Conservation (phyloP, 2,329 filamentous ascomycete genomes). For the Macroventuria anomochaeta region DNA sequence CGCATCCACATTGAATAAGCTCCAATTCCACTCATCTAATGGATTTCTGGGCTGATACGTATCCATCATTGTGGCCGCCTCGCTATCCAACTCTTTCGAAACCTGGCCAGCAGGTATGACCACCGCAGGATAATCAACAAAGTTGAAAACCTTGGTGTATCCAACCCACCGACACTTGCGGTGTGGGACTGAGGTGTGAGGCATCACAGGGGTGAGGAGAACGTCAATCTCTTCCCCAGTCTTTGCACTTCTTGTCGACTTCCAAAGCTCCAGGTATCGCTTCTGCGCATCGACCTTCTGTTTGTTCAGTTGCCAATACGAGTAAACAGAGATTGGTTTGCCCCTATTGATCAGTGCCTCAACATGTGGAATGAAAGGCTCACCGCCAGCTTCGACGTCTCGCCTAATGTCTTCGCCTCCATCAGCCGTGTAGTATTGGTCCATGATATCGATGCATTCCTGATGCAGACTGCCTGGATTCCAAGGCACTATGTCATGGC, state of each 20-base stretch:
- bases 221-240: slow-evolving; percentile 61
- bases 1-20: slow-evolving; percentile 42
- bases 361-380: slow-evolving; percentile 59
- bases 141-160: slow-evolving; percentile 68
- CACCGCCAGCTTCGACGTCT: slow-evolving; percentile 62
- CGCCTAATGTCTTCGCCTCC: slow-evolving; percentile 68
- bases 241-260: slow-evolving; percentile 49
- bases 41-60: slow-evolving; percentile 57
- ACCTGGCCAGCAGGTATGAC: slow-evolving; percentile 62
- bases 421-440: slow-evolving; percentile 67
- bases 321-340: slow-evolving; percentile 61
- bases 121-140: slow-evolving; percentile 67
- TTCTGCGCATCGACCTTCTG: slow-evolving; percentile 62
- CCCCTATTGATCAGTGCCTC: slow-evolving; percentile 60
- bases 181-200: slow-evolving; percentile 64
- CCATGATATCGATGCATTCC: slow-evolving; percentile 65
- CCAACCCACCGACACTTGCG: slow-evolving; percentile 57
- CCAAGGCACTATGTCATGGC: slow-evolving; percentile 64
- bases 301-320: slow-evolving; percentile 72
- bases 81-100: slow-evolving; percentile 48
- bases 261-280: slow-evolving; percentile 66
- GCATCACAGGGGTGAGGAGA: slow-evolving; percentile 65
- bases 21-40: slow-evolving; percentile 60
- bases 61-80: slow-evolving; percentile 36
- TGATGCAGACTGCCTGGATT: slow-evolving; percentile 57